Evolutionary conservation across 2,329 filamentous ascomycete genomes (phyloP), one percentile per base, ranked within the genome.

Genomic region (Colletotrichum karsti): DNA sequence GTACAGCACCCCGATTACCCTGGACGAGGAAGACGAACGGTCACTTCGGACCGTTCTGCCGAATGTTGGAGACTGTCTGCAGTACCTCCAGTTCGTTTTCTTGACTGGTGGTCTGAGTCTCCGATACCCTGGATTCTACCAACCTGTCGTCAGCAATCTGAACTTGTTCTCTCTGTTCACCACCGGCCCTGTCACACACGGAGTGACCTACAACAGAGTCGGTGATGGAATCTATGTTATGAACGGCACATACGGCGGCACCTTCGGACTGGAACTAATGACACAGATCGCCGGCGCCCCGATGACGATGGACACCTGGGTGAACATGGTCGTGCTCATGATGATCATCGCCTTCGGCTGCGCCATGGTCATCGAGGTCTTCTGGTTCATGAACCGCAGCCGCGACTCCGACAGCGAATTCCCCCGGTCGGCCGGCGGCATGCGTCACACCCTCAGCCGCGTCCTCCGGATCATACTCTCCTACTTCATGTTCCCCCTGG

Each of bases 51-150:
- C 69, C 18, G 39, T 72, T 26, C 70, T 74, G 6, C 73, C 71
- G 3, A 67, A 70, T 5, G 69, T 75, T 9, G 73, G 71, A 15
- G 71, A 94, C 74, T 94, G 91, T 73, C 80, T 94, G 37, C 90
- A 92, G 73, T 93, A 94, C 75, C 87, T 94, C 12, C 92, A 94
- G 73, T 94, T 93, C 74, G 84, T 92, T 55, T 90, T 93, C 50
- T 82, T 94, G 67, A 89, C 91, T 0, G 91, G 91, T 4, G 88
- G 88, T 13, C 81, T 94, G 53, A 91, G 87, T n/a, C 78, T 94
- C 58, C 85, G 88, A 46, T 93, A 93, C 71, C 92, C 92, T 0
- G 92, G 92, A 1, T 94, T 90, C 74, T 92, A 90, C 69, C 91
- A 93, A 71, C 92, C 92, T 1, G 88, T 88, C 1, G 85, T 92